Evolutionary conservation across 345 rosid species (phyloP), one percentile per base, ranked within the genome.

Genomic region (Kernera saxatilis): DNA sequence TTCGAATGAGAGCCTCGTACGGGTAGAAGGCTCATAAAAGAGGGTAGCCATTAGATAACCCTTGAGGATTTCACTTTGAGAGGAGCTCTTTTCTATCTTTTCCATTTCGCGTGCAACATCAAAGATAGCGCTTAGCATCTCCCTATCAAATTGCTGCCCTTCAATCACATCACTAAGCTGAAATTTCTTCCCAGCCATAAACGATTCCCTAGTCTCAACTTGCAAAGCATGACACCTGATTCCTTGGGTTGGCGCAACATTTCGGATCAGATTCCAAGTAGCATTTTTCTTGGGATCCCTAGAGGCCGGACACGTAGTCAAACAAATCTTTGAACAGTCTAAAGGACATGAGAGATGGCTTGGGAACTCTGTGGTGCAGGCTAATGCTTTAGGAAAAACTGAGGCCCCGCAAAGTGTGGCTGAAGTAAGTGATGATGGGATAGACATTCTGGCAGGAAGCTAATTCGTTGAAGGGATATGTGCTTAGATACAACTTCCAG

Each of bases 1-100:
- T 80, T 94, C 97, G n/a, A 94, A 91, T 3, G 98, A 94, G 56
- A 91, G 91, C 87, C 99, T 85, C 12, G 99, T 89, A 55, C 97
- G 86, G 1, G 99, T 94, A 52, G 99, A 94, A 17, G 99, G 99
- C 83, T 94, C 99, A 33, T 91, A 94, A 41, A 94, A 94, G 60
- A 91, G 86, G 3, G 98, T 91, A 49, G 99, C 91, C 99, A 94
- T 94, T 32, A 94, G 69, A 63, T 84, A 84, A 5, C 99, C 98
- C 48, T 88, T 91, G 41, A 94, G 98, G 35, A 94, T 68, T 54
- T 83, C 88, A 77, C 98, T 89, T 36, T 89, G 92, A 17, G 72
- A 74, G 0, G 96, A 89, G 60, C 87, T 81, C 64, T 86, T 89
- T 64, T 88, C 91, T 5, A 91, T 81, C 82, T 57, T 85, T 75